Evolutionary conservation across 1,284 basidiomycete species (phyloP).

Genomic region (Tylopilus sp.): DNA sequence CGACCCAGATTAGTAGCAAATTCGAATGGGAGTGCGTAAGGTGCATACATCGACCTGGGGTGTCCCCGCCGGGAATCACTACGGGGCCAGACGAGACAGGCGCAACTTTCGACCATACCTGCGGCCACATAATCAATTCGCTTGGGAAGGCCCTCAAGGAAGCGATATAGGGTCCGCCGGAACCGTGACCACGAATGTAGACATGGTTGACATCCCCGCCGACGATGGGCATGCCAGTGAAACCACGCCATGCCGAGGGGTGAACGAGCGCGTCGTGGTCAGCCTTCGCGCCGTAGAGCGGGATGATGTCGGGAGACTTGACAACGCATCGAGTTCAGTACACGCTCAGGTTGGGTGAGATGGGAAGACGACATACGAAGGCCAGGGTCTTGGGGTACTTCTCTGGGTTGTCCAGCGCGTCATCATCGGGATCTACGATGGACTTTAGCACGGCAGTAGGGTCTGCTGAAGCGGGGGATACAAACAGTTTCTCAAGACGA

Average conservation of each 20-base stretch:
- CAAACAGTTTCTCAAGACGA: conserved; percentile 13
- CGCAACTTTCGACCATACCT: conserved; percentile 1
- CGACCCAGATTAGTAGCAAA: not conserved
- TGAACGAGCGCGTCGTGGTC: conserved; percentile 1
- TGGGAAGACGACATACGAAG: conserved; percentile 3
- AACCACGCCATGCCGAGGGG: conserved; percentile 11
- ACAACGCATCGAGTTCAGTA: not conserved
- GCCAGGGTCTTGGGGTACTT: conserved; percentile 11
- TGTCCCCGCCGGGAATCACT: conserved; percentile 1
- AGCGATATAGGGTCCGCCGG: conserved; percentile 7
- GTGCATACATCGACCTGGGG: conserved; percentile 5
- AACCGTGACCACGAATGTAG: conserved; percentile 12
- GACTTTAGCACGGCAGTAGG: not conserved
- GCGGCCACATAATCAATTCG: conserved; percentile 15
- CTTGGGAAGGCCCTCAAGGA: conserved; percentile 9
- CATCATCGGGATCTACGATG: conserved; percentile 13
- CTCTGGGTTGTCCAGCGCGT: not conserved
- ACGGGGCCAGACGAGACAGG: conserved; percentile 5
- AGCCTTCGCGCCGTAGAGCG: conserved; percentile 5
- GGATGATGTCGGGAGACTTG: conserved; percentile 16
- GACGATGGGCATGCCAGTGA: conserved; percentile 12
- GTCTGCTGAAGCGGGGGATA: not conserved
- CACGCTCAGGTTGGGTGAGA: not conserved
- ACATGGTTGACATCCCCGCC: conserved; percentile 13
- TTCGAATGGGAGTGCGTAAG: not conserved